These are phyloP conservation scores for Solanum lignicaule DNA, from an alignment of 257 asterid genomes.

Conservation along the genomic window DNA sequence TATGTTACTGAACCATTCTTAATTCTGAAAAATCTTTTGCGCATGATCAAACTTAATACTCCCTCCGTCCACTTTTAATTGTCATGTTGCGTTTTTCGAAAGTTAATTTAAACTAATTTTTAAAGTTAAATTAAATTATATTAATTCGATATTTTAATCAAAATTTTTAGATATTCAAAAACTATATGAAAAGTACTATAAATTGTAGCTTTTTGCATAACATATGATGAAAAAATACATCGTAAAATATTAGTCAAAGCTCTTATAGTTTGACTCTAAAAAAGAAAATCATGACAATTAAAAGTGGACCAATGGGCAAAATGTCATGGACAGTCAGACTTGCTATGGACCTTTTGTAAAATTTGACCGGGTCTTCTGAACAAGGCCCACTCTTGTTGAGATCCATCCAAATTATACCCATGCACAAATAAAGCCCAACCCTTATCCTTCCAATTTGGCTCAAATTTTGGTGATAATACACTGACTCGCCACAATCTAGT, in stretches of 20 bases:
- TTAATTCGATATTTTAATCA: too few relatives aligned
- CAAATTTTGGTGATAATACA: not conserved
- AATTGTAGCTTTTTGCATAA: too few relatives aligned
- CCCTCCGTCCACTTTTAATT: not conserved
- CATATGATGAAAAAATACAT: too few relatives aligned
- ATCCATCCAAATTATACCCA: not conserved
- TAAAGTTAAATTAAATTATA: too few relatives aligned
- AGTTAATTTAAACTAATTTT: too few relatives aligned
- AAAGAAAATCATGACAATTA: too few relatives aligned
- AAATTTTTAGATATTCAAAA: too few relatives aligned
- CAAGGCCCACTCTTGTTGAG: not conserved
- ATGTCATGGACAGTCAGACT: not conserved
- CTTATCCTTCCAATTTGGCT: not conserved
- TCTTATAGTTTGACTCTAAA: too few relatives aligned
- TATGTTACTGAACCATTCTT: not conserved
- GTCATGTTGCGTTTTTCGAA: too few relatives aligned
- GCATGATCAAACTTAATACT: not conserved
- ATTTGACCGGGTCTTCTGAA: not conserved
- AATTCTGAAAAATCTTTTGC: not conserved
- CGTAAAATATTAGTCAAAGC: fast-evolving
- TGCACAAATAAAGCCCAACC: not conserved
- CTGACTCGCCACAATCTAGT: not conserved
- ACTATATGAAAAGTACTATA: too few relatives aligned
- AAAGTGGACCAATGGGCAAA: too few relatives aligned
- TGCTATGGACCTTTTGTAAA: not conserved